Percentiles rank a stretch among this genome's conserved stretches.
phyloP scores from a whole-genome alignment of 2,329 filamentous ascomycete species.

The Xylaria sp. region DNA sequence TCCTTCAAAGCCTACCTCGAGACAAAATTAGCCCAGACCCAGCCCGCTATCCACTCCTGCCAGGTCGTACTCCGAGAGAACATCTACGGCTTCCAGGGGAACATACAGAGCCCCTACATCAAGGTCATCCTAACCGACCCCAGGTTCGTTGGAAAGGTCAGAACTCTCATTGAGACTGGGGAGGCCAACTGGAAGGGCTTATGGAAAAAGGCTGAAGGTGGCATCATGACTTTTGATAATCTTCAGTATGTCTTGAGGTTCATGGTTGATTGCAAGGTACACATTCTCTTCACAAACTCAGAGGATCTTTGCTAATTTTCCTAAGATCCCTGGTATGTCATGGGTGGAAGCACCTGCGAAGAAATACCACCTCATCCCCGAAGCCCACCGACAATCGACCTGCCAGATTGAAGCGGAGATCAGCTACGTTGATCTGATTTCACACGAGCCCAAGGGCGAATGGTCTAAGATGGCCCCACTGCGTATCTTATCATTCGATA shows the following conservation, averaged over 20 bases:
- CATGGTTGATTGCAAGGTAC: constrained; percentile 94
- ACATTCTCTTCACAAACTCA: constrained; percentile 30
- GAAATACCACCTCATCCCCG: constrained; percentile 76
- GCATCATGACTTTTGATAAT: constrained; percentile 92
- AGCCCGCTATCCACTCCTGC: constrained; percentile 81
- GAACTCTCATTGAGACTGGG: constrained; percentile 78
- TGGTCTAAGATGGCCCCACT: constrained; percentile 99
- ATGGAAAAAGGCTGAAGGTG: constrained; percentile 77
- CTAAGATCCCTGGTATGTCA: constrained; percentile 88
- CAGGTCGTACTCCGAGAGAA: constrained; percentile 87
- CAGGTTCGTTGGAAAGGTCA: constrained; percentile 81
- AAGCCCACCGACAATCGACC: constrained; percentile 80
- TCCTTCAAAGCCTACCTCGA: constrained; percentile 85
- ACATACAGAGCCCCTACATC: constrained; percentile 88
- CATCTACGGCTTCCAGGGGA: constrained; percentile 94
- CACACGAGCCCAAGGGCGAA: constrained; percentile 89
- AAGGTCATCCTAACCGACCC: constrained; percentile 94
- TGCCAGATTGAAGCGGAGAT: constrained; percentile 95
- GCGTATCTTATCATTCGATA: constrained; percentile 94
- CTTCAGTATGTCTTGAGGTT: constrained; percentile 95
- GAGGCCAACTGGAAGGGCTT: constrained; percentile 89
- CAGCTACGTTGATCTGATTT: constrained; percentile 83
- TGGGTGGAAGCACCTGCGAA: constrained; percentile 89
- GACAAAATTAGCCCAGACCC: constrained; percentile 76
- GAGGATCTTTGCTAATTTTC: constrained; percentile 36